Evolutionary conservation across 768 basidiomycete genomes (phyloP).

Genomic region (Steccherinum ochraceum): DNA sequence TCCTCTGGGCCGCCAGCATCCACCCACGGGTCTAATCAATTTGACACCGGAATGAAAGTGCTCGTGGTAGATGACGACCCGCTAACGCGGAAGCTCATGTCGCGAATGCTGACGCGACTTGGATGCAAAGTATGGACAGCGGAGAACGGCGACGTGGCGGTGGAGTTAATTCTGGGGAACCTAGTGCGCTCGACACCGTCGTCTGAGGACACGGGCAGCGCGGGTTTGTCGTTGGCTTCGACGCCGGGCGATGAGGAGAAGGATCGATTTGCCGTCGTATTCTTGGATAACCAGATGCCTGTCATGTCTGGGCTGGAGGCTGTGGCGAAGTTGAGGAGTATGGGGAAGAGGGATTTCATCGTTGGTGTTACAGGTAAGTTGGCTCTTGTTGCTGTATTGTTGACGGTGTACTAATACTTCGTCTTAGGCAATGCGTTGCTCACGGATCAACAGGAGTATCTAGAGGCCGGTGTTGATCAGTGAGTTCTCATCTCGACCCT

Average conservation of each 20-base stretch:
- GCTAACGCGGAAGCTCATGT: constrained; percentile 77
- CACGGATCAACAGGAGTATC: constrained; percentile 68
- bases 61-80: constrained; percentile 83
- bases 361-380: constrained; percentile 68
- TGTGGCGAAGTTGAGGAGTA: constrained; percentile 55
- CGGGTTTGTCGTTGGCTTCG: constrained; percentile 15
- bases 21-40: constrained; percentile 6
- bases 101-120: constrained; percentile 66
- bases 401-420: neutral
- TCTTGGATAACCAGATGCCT: constrained; percentile 79
- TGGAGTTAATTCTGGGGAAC: constrained; percentile 60
- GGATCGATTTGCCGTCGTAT: constrained; percentile 36
- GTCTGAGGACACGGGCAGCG: constrained; percentile 29
- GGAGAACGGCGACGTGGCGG: constrained; percentile 76
- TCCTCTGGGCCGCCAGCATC: constrained; percentile 5
- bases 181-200: constrained; percentile 17
- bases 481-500: constrained; percentile 26
- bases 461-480: constrained; percentile 72
- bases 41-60: constrained; percentile 53
- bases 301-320: constrained; percentile 69
- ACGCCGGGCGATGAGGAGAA: constrained; percentile 13
- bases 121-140: constrained; percentile 77
- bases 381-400: constrained; percentile 5
- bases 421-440: constrained; percentile 24
- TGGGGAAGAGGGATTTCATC: constrained; percentile 71